These are phyloP conservation scores for Fusarium piperis DNA, from an alignment of 2,329 filamentous ascomycete genomes.

Conservation along the genomic window DNA sequence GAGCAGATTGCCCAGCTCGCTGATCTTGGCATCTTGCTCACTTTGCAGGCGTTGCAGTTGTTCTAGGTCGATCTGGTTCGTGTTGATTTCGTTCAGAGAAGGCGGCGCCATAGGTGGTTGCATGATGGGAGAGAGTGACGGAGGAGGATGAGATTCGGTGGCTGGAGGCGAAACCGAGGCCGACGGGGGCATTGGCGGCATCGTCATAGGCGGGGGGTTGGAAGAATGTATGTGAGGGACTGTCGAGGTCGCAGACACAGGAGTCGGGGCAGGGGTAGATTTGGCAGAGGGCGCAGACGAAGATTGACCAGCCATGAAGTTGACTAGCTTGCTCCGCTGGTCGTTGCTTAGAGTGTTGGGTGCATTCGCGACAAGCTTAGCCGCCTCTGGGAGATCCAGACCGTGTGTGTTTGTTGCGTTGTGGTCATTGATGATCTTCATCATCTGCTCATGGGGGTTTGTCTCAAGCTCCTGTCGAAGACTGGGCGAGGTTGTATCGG, in stretches of 20 bases:
- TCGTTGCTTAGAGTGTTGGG: conserved; percentile 65
- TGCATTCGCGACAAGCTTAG: conserved; percentile 62
- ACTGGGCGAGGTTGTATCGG: conserved; percentile 58
- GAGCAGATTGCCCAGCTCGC: conserved; percentile 77
- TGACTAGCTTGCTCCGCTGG: conserved; percentile 67
- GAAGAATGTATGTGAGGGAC: conserved; percentile 19
- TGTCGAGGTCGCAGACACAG: conserved; percentile 14
- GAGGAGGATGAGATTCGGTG: conserved; percentile 38
- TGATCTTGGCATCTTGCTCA: conserved; percentile 80
- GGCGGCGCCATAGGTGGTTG: conserved; percentile 55
- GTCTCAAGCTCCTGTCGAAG: conserved; percentile 65
- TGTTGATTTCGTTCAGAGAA: conserved; percentile 70
- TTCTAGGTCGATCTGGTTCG: conserved; percentile 80
- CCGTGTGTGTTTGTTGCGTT: conserved; percentile 63
- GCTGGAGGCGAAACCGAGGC: conserved; percentile 41
- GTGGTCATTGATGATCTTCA: conserved; percentile 72
- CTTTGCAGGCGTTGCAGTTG: conserved; percentile 80
- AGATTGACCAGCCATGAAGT: conserved; percentile 64
- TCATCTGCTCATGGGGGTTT: conserved; percentile 70
- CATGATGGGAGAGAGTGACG: conserved; percentile 62
- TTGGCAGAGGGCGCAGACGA: conserved; percentile 39
- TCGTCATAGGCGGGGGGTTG: conserved; percentile 22
- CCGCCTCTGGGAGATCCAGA: conserved; percentile 63
- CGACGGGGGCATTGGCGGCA: conserved; percentile 33
- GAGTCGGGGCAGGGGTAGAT: conserved; percentile 28